Evolutionary conservation across 225 moss, liverwort and hornwort species (phyloP).

Genomic region (Ulota crispa): DNA sequence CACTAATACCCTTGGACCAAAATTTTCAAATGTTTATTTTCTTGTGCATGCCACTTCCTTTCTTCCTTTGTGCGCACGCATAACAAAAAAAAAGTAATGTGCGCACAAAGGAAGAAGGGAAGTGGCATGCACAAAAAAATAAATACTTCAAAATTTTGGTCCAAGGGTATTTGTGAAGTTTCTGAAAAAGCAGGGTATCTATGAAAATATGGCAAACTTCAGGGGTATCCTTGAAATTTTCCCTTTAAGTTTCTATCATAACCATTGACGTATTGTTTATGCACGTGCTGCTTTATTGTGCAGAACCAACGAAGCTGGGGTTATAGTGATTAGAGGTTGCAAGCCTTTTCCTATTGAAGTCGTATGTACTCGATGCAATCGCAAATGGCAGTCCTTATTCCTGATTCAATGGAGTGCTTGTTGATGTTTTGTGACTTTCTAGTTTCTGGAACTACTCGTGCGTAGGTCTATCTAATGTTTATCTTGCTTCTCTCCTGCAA

Average conservation of each 20-base stretch:
- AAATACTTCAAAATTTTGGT: no score
- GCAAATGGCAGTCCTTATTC: background rate
- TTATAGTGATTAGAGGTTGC: slow-evolving; percentile 13
- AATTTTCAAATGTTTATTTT: no score
- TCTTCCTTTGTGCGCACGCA: no score
- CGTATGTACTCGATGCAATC: background rate
- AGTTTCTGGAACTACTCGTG: background rate
- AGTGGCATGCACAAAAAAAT: no score
- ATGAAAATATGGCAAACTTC: no score
- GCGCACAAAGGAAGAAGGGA: no score
- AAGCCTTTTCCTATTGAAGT: background rate
- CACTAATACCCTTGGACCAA: no score
- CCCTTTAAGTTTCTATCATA: background rate
- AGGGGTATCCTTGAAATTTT: no score
- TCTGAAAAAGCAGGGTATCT: no score
- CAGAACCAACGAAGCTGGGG: slow-evolving; percentile 49
- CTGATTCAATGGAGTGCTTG: background rate
- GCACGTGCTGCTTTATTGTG: slow-evolving; percentile 14
- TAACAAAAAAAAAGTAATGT: no score
- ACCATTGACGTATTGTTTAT: background rate
- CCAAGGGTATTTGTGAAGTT: no score
- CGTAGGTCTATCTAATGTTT: background rate
- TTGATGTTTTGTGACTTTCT: background rate
- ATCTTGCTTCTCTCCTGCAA: background rate
- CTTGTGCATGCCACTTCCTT: no score